phyloP scores from a whole-genome alignment of 495 filamentous ascomycete genomes.

The Hypoxylon lenormandii region DNA sequence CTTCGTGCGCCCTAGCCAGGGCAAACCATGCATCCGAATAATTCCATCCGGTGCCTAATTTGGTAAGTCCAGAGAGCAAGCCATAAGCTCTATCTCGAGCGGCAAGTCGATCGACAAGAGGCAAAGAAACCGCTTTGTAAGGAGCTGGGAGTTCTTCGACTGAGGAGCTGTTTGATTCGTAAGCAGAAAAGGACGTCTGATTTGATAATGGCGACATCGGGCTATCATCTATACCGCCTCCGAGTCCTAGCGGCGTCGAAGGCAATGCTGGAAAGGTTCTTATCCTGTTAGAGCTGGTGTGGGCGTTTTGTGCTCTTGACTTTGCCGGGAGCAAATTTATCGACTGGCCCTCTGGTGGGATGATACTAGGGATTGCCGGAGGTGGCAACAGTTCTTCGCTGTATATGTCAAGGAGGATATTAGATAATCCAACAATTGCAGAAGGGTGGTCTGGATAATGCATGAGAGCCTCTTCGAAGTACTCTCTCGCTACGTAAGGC shows the following conservation, averaged over 20 bases:
- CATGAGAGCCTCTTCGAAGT: constrained; percentile 83
- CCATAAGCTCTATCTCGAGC: constrained; percentile 87
- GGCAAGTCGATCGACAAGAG: constrained; percentile 78
- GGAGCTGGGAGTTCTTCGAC: constrained; percentile 57
- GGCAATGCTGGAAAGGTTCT: constrained; percentile 45
- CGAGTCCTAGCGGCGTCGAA: constrained; percentile 59
- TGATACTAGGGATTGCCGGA: constrained; percentile 56
- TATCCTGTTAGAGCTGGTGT: neutral
- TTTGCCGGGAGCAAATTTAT: constrained; percentile 23
- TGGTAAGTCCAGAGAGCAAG: constrained; percentile 82
- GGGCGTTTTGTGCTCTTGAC: constrained; percentile 22
- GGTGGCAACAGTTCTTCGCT: constrained; percentile 68
- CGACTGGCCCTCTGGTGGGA: constrained; percentile 23
- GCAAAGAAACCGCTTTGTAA: constrained; percentile 65
- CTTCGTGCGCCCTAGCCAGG: constrained; percentile 85
- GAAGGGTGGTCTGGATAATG: constrained; percentile 79
- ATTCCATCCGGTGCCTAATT: constrained; percentile 90
- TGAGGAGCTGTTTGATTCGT: constrained; percentile 29
- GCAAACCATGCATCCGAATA: constrained; percentile 93
- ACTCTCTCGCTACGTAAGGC: constrained; percentile 73
- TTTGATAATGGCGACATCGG: constrained; percentile 11
- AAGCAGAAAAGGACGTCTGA: constrained; percentile 6
- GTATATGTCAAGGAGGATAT: constrained; percentile 88
- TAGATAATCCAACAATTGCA: constrained; percentile 84
- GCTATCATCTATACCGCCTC: constrained; percentile 15